phyloP scores from a whole-genome alignment of 225 moss, liverwort and hornwort species.

The Takakia lepidozioides region DNA sequence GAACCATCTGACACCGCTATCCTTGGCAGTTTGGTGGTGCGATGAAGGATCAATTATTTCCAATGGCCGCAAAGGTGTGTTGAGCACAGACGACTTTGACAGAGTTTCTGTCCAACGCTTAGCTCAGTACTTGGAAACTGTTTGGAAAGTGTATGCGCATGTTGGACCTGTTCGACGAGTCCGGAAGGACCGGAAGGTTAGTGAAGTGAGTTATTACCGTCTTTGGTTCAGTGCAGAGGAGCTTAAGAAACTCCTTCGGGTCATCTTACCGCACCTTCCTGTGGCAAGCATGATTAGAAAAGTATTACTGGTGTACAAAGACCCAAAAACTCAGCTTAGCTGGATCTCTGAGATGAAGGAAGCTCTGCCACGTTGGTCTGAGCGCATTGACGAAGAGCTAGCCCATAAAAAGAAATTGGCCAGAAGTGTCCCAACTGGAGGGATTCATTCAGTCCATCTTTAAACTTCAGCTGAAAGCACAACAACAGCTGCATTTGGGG shows the following conservation, averaged over 20 bases:
- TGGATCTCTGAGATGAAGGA: conserved; percentile 50
- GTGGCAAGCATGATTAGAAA: conserved; percentile 47
- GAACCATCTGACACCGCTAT: conserved; percentile 36
- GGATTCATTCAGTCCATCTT: too few species aligned
- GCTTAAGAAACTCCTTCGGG: conserved; percentile 40
- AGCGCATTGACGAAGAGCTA: conserved; percentile 31
- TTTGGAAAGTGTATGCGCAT: conserved; percentile 41
- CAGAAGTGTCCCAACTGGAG: too few species aligned
- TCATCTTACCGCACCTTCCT: conserved; percentile 43
- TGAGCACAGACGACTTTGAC: conserved; percentile 33
- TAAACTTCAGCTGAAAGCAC: too few species aligned
- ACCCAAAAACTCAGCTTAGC: conserved; percentile 21
- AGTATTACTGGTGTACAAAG: conserved; percentile 27
- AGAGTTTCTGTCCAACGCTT: conserved; percentile 33
- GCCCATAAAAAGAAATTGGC: conserved; percentile 10
- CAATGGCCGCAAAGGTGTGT: conserved; percentile 29
- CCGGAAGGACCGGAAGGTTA: conserved; percentile 7
- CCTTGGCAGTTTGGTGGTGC: conserved; percentile 55
- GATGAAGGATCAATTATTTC: conserved; percentile 35
- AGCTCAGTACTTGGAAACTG: conserved; percentile 40
- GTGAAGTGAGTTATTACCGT: conserved; percentile 17
- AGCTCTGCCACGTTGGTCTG: conserved; percentile 33
- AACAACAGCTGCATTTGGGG: too few species aligned
- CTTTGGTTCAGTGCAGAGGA: conserved; percentile 45
- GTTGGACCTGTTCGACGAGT: conserved; percentile 23